Evolutionary conservation across 2,329 filamentous ascomycete species (phyloP).

Genomic region (Macroventuria anomochaeta): DNA sequence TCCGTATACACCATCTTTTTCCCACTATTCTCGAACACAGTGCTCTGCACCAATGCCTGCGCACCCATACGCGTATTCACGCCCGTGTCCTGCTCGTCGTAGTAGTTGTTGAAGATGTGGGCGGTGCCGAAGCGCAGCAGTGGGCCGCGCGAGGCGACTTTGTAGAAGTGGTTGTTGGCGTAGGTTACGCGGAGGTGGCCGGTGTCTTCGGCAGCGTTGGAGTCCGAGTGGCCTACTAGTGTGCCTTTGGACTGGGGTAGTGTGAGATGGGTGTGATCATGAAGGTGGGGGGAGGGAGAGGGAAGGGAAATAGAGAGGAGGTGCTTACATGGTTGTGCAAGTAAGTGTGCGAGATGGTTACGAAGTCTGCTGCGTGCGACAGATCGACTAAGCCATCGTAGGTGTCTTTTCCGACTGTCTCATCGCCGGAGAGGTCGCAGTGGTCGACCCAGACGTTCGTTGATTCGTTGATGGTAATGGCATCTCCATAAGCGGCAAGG

Average conservation of each 20-base stretch:
- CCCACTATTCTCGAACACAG: constrained; percentile 63
- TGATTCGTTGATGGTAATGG: constrained; percentile 63
- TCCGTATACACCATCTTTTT: constrained; percentile 64
- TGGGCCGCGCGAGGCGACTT: constrained; percentile 68
- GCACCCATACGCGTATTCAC: constrained; percentile 52
- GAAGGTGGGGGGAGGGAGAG: no score
- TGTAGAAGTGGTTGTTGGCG: constrained; percentile 69
- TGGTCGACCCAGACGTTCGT: constrained; percentile 69
- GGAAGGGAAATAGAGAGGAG: no score
- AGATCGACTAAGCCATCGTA: constrained; percentile 60
- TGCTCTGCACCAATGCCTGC: constrained; percentile 51
- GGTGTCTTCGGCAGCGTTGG: constrained; percentile 60
- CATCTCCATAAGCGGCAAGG: constrained; percentile 64
- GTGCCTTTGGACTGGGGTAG: constrained; percentile 60
- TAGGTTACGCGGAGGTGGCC: constrained; percentile 69
- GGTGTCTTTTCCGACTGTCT: constrained; percentile 33
- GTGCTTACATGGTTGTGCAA: constrained; percentile 59
- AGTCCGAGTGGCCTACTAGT: constrained; percentile 65
- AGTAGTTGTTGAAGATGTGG: constrained; percentile 64
- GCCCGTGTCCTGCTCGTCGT: constrained; percentile 41
- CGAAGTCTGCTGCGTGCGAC: constrained; percentile 66
- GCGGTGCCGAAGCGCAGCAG: constrained; percentile 69
- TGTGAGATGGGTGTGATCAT: no score
- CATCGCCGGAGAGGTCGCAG: constrained; percentile 64
- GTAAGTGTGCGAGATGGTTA: constrained; percentile 61